Evolutionary conservation across 768 basidiomycete genomes (phyloP), one percentile per base, ranked within the genome.

Genomic region (Pleurotus sapidus): DNA sequence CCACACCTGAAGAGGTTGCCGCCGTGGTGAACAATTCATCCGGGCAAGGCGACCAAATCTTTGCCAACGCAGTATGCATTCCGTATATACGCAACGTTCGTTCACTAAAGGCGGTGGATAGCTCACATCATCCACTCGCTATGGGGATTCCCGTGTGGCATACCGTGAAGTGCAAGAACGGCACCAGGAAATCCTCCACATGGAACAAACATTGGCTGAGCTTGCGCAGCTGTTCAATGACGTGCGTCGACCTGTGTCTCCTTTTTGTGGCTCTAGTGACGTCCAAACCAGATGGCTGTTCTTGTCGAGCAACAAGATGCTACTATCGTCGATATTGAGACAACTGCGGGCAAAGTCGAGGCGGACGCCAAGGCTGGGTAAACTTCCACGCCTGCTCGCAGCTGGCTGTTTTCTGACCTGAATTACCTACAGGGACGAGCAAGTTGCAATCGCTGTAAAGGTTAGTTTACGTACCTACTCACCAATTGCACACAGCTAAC

Each of bases 121-220:
- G 91, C 76, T 95, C 45, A 80, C 88, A 42, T 78, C 78, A 25
- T 90, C 91, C n/a, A 85, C 83, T 50, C 84, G 85, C n/a, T 93
- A 92, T 69, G 91, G 87, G 30, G 89, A 92, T 62, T 87, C 92
- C 14, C 78, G 92, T 47, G 81, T 82, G 45, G 94, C 91, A 0
- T 93, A 88, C 69, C 81, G 84, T 49, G 95, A 97, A 71, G 93
- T 95, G 0, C 95, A 95, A 68, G 85, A 89, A 57, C 82, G 95
- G 37, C 93, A 95, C 67, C 81, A 87, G 64, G 93, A 97, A 59
- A 83, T 98, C 62, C 80, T 82, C 62, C 84, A 82, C 68, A 93
- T 96, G 67, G 93, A 96, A 70, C 78, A 83, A 63, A 97, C 94
- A 3, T 73, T 96, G 47, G 87, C 83, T n/a, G 93, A 96, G 69